Evolutionary conservation across 2,329 filamentous ascomycete species (phyloP).

Genomic region (Amauroascus verrucosus): DNA sequence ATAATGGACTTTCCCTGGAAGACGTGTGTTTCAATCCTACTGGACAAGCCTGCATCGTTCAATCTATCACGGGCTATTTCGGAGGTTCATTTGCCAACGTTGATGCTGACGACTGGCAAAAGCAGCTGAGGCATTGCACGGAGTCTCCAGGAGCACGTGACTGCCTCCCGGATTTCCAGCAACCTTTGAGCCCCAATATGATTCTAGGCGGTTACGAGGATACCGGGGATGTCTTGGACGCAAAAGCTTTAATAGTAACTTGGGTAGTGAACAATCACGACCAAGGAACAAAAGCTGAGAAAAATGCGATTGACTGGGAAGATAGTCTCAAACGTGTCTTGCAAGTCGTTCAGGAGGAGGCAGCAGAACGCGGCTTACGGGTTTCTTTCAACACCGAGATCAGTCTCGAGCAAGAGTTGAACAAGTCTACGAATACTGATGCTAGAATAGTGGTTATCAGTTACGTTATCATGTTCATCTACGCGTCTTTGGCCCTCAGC

Average conservation of each 20-base stretch:
- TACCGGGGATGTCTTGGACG: slow-evolving; percentile 54
- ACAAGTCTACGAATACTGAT: slow-evolving; percentile 96
- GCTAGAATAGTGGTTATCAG: slow-evolving; percentile 94
- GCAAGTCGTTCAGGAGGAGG: slow-evolving; percentile 70
- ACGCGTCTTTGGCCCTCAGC: slow-evolving; percentile 83
- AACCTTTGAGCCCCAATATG: slow-evolving; percentile 76
- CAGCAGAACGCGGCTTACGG: slow-evolving; percentile 63
- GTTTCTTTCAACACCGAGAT: slow-evolving; percentile 93
- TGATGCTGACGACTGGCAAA: slow-evolving; percentile 58
- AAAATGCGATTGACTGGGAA: slow-evolving; percentile 81
- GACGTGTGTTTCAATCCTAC: slow-evolving; percentile 94
- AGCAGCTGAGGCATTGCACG: slow-evolving; percentile 61
- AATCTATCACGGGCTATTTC: slow-evolving; percentile 87
- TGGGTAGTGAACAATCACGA: slow-evolving; percentile 88
- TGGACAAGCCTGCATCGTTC: slow-evolving; percentile 78
- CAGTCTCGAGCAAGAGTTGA: slow-evolving; percentile 88
- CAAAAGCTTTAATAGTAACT: slow-evolving; percentile 73
- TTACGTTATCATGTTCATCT: slow-evolving; percentile 98
- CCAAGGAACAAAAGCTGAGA: slow-evolving; percentile 60
- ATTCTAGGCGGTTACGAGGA: slow-evolving; percentile 72
- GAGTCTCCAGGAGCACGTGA: slow-evolving; percentile 59
- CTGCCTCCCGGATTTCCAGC: slow-evolving; percentile 79
- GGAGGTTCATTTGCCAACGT: slow-evolving; percentile 54
- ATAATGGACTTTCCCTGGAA: slow-evolving; percentile 58
- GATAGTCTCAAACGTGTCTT: slow-evolving; percentile 63